phyloP scores from a whole-genome alignment of 2,329 filamentous ascomycete genomes.

The Chaetomium sp. region DNA sequence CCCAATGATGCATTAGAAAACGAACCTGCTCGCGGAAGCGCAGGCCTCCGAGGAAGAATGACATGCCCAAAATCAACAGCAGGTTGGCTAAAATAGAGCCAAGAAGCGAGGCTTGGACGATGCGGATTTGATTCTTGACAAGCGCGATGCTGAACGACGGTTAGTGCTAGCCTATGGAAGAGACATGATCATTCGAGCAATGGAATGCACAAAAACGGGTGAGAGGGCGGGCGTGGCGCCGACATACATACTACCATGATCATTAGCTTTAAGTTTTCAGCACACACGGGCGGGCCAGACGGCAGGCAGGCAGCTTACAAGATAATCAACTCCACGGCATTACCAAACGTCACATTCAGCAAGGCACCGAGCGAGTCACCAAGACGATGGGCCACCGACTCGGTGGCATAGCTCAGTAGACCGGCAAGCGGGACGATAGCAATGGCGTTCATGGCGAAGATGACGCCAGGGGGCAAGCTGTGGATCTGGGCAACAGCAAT shows the following conservation, averaged over 20 bases:
- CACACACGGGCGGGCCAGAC: neutral
- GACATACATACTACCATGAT: constrained; percentile 47
- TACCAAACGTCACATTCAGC: constrained; percentile 72
- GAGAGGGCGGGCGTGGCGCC: neutral
- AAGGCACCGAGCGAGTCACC: constrained; percentile 67
- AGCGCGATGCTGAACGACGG: constrained; percentile 59
- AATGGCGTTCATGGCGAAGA: constrained; percentile 69
- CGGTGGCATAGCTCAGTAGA: constrained; percentile 65
- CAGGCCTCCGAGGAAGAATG: constrained; percentile 78
- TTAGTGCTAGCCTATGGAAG: neutral
- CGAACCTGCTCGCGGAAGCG: constrained; percentile 77
- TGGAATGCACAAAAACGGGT: too few relatives aligned
- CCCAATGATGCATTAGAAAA: neutral
- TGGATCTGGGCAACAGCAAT: constrained; percentile 56
- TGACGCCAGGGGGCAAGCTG: constrained; percentile 50
- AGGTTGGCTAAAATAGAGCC: constrained; percentile 87
- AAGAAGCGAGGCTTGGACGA: constrained; percentile 84
- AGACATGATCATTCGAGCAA: neutral
- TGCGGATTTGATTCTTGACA: constrained; percentile 76
- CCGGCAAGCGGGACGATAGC: constrained; percentile 71
- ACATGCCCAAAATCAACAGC: constrained; percentile 85
- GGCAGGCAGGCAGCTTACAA: constrained; percentile 36
- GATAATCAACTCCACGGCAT: constrained; percentile 74
- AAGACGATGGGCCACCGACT: constrained; percentile 65
- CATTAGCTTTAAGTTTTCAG: neutral